Evolutionary conservation across 2,329 filamentous ascomycete genomes (phyloP).

Genomic region (Graphilbum ipis-grandicollis): DNA sequence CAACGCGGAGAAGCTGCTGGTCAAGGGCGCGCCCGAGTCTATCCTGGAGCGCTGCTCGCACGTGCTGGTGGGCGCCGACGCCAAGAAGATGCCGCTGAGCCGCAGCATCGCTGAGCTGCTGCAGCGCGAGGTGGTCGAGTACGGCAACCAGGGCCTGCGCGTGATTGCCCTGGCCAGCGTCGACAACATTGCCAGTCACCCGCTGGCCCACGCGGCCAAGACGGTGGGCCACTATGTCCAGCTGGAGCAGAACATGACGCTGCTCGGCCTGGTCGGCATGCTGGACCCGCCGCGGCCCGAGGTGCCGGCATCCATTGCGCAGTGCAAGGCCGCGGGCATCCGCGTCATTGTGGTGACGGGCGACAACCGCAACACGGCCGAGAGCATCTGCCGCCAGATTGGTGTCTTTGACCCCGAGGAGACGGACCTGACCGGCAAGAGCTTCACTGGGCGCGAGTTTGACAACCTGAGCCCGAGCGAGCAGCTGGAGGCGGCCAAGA

Average conservation of each 20-base stretch:
- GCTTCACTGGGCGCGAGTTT: conserved; percentile 88
- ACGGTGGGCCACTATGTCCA: conserved; percentile 69
- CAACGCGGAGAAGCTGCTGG: conserved; percentile 54
- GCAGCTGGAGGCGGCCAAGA: conserved; percentile 69
- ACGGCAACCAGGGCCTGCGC: conserved; percentile 82
- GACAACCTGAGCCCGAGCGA: conserved; percentile 65
- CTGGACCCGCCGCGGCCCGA: conserved; percentile 89
- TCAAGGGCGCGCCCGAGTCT: conserved; percentile 92
- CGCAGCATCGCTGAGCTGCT: conserved; percentile 53
- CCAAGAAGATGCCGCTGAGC: conserved; percentile 57
- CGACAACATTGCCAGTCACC: conserved; percentile 54
- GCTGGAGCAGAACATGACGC: conserved; percentile 84
- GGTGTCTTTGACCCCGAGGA: conserved; percentile 62
- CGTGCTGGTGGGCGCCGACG: conserved; percentile 58
- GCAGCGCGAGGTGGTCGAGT: conserved; percentile 66
- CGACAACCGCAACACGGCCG: conserved; percentile 93
- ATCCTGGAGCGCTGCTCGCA: conserved; percentile 85
- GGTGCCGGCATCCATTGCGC: conserved; percentile 67
- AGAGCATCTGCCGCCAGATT: conserved; percentile 94
- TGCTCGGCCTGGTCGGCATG: conserved; percentile 90
- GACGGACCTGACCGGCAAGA: conserved; percentile 80
- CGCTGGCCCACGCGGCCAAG: conserved; percentile 57
- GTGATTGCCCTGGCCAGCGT: conserved; percentile 85
- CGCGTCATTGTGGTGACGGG: conserved; percentile 96
- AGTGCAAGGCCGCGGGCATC: conserved; percentile 87